phyloP scores from a whole-genome alignment of 2,329 filamentous ascomycete genomes.

The Penicillium sp. region DNA sequence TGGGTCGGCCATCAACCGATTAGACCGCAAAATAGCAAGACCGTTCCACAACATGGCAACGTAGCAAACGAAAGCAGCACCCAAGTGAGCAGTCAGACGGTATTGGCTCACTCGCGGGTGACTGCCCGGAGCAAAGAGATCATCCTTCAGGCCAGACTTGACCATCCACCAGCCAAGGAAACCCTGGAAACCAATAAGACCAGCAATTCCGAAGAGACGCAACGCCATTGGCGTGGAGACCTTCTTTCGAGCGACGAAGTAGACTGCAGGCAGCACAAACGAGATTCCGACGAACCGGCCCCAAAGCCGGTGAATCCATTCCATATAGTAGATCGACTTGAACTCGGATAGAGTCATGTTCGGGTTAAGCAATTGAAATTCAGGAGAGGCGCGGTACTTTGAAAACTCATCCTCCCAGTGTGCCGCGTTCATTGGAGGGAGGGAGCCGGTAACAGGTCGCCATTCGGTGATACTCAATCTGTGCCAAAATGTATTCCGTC shows the following conservation, averaged over 20 bases:
- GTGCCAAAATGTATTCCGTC: slow-evolving; percentile 12
- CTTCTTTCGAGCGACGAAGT: slow-evolving; percentile 77
- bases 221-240: slow-evolving; percentile 76
- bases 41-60: slow-evolving; percentile 91
- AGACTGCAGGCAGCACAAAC: slow-evolving; percentile 82
- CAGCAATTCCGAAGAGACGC: slow-evolving; percentile 77
- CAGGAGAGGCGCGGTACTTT: slow-evolving; percentile 88
- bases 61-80: slow-evolving; percentile 89
- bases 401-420: slow-evolving; percentile 93
- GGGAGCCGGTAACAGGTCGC: slow-evolving; percentile 89
- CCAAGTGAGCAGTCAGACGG: slow-evolving; percentile 82
- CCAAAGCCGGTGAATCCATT: slow-evolving; percentile 96
- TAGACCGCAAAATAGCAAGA: slow-evolving; percentile 75
- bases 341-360: slow-evolving; percentile 92
- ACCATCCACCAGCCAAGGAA: slow-evolving; percentile 99
- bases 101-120: slow-evolving; percentile 95
- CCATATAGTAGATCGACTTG: slow-evolving; percentile 99
- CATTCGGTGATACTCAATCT: slow-evolving; percentile 98
- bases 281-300: slow-evolving; percentile 86
- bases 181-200: slow-evolving; percentile 90
- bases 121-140: slow-evolving; percentile 85
- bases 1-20: slow-evolving; percentile 67
- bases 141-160: slow-evolving; percentile 90
- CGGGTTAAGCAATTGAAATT: slow-evolving; percentile 88
- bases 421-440: slow-evolving; percentile 72